Evolutionary conservation across 1,284 basidiomycete genomes (phyloP).

Genomic region (Apiotrichum laibachii): DNA sequence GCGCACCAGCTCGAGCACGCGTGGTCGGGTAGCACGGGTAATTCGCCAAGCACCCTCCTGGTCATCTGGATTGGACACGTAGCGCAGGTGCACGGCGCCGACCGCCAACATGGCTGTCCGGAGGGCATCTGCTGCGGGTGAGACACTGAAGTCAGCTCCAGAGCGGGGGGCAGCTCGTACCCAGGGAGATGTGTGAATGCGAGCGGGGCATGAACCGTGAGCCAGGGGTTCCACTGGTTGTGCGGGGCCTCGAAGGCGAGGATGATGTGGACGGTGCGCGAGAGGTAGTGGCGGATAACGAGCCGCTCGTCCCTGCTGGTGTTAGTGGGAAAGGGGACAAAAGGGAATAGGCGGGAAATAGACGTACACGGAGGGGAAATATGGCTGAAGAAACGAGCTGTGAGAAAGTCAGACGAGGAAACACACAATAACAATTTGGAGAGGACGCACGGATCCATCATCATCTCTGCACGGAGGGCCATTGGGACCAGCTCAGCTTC

Average conservation of each 20-base stretch:
- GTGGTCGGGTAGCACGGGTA: constrained; percentile 29
- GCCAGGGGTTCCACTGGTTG: constrained; percentile 47
- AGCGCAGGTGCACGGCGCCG: constrained; percentile 44
- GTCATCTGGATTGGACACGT: constrained; percentile 34
- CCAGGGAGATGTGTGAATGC: constrained; percentile 43
- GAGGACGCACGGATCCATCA: constrained; percentile 44
- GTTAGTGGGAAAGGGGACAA: neutral
- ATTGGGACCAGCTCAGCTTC: constrained; percentile 28
- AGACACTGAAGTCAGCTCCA: constrained; percentile 21
- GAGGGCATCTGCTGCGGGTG: constrained; percentile 42
- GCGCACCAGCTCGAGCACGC: constrained; percentile 33
- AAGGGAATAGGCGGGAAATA: neutral
- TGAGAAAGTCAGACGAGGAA: no score
- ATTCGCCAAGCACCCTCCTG: constrained; percentile 38
- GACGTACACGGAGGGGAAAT: constrained; percentile 40
- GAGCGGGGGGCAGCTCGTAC: constrained; percentile 20
- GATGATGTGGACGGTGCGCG: constrained; percentile 43
- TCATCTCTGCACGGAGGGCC: constrained; percentile 33
- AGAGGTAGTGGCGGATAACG: constrained; percentile 47
- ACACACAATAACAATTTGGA: no score
- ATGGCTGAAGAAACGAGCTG: constrained; percentile 42
- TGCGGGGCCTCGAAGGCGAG: constrained; percentile 39
- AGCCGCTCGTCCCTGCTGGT: constrained; percentile 37
- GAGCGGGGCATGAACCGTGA: constrained; percentile 40
- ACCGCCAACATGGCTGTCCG: constrained; percentile 43